Base-by-base conservation (phyloP, 495 filamentous ascomycete genomes). In the Aspergillus conjunctus region DNA sequence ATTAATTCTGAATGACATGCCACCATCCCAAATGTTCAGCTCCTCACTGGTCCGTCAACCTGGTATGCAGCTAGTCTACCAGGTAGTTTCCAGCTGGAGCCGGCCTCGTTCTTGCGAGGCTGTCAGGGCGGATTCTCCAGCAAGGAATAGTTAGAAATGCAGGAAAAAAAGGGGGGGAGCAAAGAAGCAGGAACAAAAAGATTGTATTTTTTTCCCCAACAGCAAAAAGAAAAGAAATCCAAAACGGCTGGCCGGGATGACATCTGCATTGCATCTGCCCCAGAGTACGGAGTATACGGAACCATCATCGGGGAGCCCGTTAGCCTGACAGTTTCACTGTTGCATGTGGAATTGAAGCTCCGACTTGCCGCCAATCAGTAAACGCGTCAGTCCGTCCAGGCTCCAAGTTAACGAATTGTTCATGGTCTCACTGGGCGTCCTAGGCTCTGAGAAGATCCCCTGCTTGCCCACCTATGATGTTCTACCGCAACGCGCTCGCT, bases 391-490 rank as follows among this genome's bases (percentile, higher is more conserved):
- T 7, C 49, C 49, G 20, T 49, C 17, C 26, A 26, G 17, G 44
- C 33, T n/a, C 31, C 18, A 37, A 22, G 34, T 18, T 12, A 30
- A 30, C 8, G 30, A 31, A 31, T n/a, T 20, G 8, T n/a, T 43
- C 31, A 43, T 31, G 17, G 17, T 5, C 26, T 46, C 22, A 34
- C 5, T 21, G n/a, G n/a, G 26, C 22, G 48, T 10, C 15, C 55
- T 45, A 22, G 55, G 9, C 21, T 34, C 26, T 26, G 26, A 26
- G 26, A 26, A 26, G 26, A 26, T 26, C 26, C 5, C 26, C 26
- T 26, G 2, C 26, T 5, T 26, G 26, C 26, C 26, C 31, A n/a
- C 61, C 51, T 56, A 55, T 59, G 43, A 63, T 51, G 26, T 59
- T 59, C 22, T 45, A 53, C 57, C 37, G 14, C 53, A 44, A 46